Evolutionary conservation across 108 stramenopile genomes (phyloP).

Genomic region (Cyclotella cryptica): DNA sequence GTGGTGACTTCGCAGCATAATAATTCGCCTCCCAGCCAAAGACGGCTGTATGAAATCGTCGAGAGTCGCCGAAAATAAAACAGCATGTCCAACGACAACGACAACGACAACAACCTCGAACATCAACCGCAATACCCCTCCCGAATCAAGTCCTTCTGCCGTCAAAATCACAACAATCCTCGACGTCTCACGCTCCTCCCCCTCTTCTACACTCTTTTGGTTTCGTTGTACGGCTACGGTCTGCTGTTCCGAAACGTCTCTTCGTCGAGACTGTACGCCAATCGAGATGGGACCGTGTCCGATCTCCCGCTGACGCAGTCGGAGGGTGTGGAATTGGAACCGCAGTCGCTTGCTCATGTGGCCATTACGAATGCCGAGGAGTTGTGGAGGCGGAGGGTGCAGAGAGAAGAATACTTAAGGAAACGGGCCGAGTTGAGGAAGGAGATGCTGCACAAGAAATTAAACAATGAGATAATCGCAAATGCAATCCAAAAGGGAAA

Average conservation of each 20-base stretch:
- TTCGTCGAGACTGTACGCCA: not conserved
- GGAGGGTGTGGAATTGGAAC: slow-evolving; percentile 1
- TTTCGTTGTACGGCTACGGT: slow-evolving; percentile 21
- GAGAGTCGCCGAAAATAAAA: too few species aligned
- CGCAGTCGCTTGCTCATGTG: slow-evolving; percentile 32
- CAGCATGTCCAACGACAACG: not conserved
- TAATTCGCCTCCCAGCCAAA: too few species aligned
- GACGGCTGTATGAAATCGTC: not conserved
- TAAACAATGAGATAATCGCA: not conserved
- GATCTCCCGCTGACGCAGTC: not conserved
- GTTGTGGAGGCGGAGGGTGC: slow-evolving; percentile 6
- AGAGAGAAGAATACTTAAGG: slow-evolving; percentile 19
- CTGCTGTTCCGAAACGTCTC: slow-evolving; percentile 18
- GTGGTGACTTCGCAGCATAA: too few species aligned
- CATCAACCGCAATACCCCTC: slow-evolving; percentile 15
- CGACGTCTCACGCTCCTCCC: slow-evolving; percentile 18
- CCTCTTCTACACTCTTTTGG: slow-evolving; percentile 15
- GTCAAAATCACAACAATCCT: slow-evolving; percentile 31
- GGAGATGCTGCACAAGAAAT: not conserved
- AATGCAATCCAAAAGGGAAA: not conserved
- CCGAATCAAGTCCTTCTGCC: slow-evolving; percentile 41
- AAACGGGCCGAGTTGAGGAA: slow-evolving; percentile 12
- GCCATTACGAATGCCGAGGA: slow-evolving; percentile 35
- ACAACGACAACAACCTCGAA: not conserved
- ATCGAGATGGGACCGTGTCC: not conserved